phyloP scores from a whole-genome alignment of 1,284 basidiomycete species.

The Fomitopsis betulina region DNA sequence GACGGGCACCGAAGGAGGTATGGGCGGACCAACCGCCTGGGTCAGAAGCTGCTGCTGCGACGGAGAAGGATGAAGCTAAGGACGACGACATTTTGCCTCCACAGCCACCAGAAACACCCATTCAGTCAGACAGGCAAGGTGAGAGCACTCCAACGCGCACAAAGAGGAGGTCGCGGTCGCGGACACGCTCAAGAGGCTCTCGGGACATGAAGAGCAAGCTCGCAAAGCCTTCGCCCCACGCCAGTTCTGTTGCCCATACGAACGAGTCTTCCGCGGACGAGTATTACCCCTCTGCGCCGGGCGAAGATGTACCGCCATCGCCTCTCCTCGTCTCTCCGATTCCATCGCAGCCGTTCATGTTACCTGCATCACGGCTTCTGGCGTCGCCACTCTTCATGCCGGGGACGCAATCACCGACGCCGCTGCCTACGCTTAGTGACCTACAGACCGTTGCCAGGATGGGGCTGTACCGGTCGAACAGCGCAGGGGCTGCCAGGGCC shows the following conservation, averaged over 20 bases:
- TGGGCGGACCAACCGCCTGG: conserved; percentile 14
- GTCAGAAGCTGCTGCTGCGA: conserved; percentile 19
- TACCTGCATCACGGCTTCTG: conserved; percentile 49
- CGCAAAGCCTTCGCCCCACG: conserved; percentile 35
- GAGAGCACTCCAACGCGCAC: conserved; percentile 26
- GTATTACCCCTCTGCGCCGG: conserved; percentile 32
- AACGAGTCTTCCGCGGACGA: conserved; percentile 72
- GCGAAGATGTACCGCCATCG: conserved; percentile 37
- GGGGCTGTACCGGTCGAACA: conserved; percentile 72
- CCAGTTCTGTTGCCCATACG: conserved; percentile 30
- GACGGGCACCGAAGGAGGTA: conserved; percentile 20
- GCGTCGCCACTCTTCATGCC: conserved; percentile 44
- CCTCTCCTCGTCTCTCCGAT: conserved; percentile 58
- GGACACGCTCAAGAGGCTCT: conserved; percentile 70
- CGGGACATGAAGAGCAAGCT: conserved; percentile 64
- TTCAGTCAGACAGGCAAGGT: conserved; percentile 22
- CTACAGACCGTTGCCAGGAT: conserved; percentile 40
- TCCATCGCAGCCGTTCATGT: conserved; percentile 49
- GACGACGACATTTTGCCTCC: conserved; percentile 19
- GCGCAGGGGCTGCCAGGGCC: conserved; percentile 58
- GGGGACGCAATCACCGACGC: conserved; percentile 59
- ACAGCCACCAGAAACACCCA: conserved; percentile 17
- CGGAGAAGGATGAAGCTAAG: conserved; percentile 15
- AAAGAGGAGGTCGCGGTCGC: conserved; percentile 71
- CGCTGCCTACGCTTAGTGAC: conserved; percentile 68